A percentile compares a stretch with the other conserved stretches of the same genome.
phyloP scores from a whole-genome alignment of 495 filamentous ascomycete species.

The Aspergillus bridgeri region DNA sequence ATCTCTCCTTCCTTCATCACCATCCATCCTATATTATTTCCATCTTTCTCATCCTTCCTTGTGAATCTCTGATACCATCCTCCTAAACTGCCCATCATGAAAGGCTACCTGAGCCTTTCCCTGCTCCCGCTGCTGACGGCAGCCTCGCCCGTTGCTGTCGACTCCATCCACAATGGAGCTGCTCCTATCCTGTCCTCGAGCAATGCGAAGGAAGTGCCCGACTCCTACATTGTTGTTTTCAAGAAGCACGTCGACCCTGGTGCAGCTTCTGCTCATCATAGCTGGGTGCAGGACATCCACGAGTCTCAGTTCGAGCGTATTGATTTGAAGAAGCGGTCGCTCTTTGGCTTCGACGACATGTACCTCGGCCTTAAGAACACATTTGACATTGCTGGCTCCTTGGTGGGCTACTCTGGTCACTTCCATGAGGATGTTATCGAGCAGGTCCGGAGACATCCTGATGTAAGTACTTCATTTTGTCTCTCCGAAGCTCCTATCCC shows the following conservation, averaged over 20 bases:
- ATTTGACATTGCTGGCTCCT: constrained; percentile 77
- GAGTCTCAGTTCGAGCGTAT: constrained; percentile 54
- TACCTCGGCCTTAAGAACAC: constrained; percentile 92
- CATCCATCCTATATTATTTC: constrained; percentile 21
- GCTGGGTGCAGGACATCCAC: constrained; percentile 83
- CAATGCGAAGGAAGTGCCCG: constrained; percentile 71
- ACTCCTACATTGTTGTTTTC: constrained; percentile 97
- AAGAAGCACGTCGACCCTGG: constrained; percentile 82
- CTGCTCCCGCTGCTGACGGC: constrained; percentile 63
- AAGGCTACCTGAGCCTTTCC: constrained; percentile 61
- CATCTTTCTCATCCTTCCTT: constrained; percentile 21
- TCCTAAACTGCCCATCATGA: constrained; percentile 63
- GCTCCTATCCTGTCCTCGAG: constrained; percentile 84
- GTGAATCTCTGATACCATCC: constrained; percentile 28
- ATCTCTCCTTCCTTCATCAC: constrained; percentile 23
- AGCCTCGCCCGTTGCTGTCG: constrained; percentile 73
- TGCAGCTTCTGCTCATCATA: constrained; percentile 72
- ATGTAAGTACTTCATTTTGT: constrained; percentile 65
- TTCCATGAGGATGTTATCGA: constrained; percentile 93
- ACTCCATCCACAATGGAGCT: constrained; percentile 78
- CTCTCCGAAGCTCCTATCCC: constrained; percentile 1
- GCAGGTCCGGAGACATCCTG: constrained; percentile 90
- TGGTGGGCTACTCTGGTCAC: constrained; percentile 92
- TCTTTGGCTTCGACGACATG: constrained; percentile 67
- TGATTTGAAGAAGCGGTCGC: constrained; percentile 87